A percentile compares a stretch with the other conserved stretches of the same genome.
Evolutionary conservation across 345 rosid genomes (phyloP).

Genomic region (Bruguiera parviflora): DNA sequence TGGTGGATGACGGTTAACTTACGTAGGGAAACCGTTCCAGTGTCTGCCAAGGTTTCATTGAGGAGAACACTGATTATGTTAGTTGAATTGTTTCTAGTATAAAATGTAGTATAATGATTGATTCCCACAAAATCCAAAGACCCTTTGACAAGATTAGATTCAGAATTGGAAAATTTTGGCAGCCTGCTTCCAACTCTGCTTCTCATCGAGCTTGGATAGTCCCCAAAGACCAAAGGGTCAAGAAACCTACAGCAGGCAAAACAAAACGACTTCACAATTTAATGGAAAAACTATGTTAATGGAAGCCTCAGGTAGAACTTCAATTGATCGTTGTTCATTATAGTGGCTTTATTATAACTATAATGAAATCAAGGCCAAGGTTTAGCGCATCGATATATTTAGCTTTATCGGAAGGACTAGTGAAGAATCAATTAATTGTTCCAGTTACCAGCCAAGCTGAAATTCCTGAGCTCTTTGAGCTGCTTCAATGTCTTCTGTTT

Average conservation of each 20-base stretch:
- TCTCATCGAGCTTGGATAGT: conserved; percentile 85
- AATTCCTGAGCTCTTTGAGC: conserved; percentile 94
- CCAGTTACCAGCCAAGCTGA: conserved; percentile 90
- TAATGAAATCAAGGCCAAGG: not conserved
- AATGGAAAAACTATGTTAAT: no score
- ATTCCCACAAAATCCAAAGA: conserved; percentile 91
- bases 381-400: no score
- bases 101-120: conserved; percentile 87
- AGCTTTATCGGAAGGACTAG: not conserved
- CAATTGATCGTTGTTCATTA: no score
- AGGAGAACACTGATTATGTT: conserved; percentile 39
- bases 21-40: conserved; percentile 79
- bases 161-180: conserved; percentile 58
- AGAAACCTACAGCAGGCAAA: conserved; percentile 65
- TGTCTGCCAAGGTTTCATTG: conserved; percentile 67
- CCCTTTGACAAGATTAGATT: conserved; percentile 62
- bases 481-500: conserved; percentile 62
- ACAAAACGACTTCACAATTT: not conserved
- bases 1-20: conserved; percentile 20
- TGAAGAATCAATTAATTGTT: not conserved
- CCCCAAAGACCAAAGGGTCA: conserved; percentile 82
- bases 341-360: no score
- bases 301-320: no score
- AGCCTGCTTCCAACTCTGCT: conserved; percentile 68
- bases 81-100: conserved; percentile 43